Base-by-base conservation (phyloP, 257 asterid genomes). In the Mentha longifolia region DNA sequence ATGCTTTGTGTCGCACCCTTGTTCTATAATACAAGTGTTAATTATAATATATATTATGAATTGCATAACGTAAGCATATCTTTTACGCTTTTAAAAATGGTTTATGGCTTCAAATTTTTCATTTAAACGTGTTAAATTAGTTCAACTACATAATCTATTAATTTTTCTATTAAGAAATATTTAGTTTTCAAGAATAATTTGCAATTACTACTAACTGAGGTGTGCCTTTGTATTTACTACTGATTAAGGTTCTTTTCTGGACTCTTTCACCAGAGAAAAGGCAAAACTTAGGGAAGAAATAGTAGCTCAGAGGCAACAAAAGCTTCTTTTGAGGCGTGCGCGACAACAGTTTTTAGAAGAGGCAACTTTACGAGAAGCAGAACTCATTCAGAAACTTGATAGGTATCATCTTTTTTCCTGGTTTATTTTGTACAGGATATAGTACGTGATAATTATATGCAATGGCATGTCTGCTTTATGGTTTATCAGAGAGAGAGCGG, bases 291-390 rank as follows among this genome's bases (percentile, higher is more conserved):
- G 86, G 83, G 96, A 89, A 75, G 95, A 94, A 67, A 87, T 94
- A 70, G 83, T 71, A 62, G 92, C 88, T 68, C 98, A 95, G 67
- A 85, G 93, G 89, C 99, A 89, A 70, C 89, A 84, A 73, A 89
- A 88, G 86, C 91, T 89, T 74, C 85, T 84, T 54, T 19, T 82
- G 58, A 94, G 88, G 82, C 86, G 76, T 66, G 86, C 88, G 37
- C 99, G 99, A 16, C 89, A 86, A 73, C 85, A 88, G 51, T 84
- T 71, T 71, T 63, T 88, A 66, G 99, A 94, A 80, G 96, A 94
- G 76, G 93, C 99, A 71, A 88, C 98, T 81, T 75, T 81, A 70
- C 90, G 86, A 69, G 98, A 94, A 85, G 90, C 97, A 59, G 96
- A 94, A 73, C 93, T 88, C 74, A 79, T 89, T 71, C 89, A 91